Evolutionary conservation across 805 yeast species (phyloP).

Genomic region (Starmerella ratchasimensis): DNA sequence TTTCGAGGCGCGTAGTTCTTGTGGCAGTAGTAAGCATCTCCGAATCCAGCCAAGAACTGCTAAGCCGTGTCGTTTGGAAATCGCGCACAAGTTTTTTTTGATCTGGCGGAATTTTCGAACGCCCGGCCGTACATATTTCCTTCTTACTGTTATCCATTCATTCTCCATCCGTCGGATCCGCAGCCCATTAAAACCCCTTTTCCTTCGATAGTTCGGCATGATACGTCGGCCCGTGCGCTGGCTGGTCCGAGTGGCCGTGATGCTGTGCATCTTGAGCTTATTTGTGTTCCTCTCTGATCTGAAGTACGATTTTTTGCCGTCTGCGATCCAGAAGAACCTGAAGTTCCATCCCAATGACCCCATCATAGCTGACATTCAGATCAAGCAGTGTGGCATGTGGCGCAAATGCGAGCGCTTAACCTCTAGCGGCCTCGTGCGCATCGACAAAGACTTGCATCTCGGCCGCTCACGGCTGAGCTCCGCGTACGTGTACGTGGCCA

Average conservation of each 20-base stretch:
- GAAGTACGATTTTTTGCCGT: slow-evolving; percentile 28
- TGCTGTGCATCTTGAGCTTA: slow-evolving; percentile 11
- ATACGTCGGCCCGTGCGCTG: slow-evolving; percentile 7
- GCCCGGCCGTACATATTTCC: too few species aligned
- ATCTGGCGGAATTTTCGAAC: too few species aligned
- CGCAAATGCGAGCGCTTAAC: slow-evolving; percentile 10
- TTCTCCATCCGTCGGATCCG: too few species aligned
- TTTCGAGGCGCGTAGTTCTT: too few species aligned
- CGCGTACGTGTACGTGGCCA: slow-evolving; percentile 29
- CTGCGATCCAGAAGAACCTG: slow-evolving; percentile 25
- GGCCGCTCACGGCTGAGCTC: slow-evolving; percentile 32
- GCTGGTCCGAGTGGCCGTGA: slow-evolving; percentile 9
- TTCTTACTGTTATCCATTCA: too few species aligned
- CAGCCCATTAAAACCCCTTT: too few species aligned
- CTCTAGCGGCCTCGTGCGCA: slow-evolving; percentile 11
- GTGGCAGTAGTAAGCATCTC: too few species aligned
- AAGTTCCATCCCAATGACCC: slow-evolving; percentile 33
- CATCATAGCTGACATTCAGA: slow-evolving; percentile 32
- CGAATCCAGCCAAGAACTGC: too few species aligned
- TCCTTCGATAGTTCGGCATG: not conserved
- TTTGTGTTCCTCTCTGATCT: slow-evolving; percentile 30
- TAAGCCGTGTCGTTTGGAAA: too few species aligned
- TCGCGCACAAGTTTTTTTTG: too few species aligned
- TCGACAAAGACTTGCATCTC: slow-evolving; percentile 37
- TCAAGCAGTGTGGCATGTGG: slow-evolving; percentile 26